Evolutionary conservation across 2,329 filamentous ascomycete species (phyloP).

Genomic region (Ophiostoma piceae): DNA sequence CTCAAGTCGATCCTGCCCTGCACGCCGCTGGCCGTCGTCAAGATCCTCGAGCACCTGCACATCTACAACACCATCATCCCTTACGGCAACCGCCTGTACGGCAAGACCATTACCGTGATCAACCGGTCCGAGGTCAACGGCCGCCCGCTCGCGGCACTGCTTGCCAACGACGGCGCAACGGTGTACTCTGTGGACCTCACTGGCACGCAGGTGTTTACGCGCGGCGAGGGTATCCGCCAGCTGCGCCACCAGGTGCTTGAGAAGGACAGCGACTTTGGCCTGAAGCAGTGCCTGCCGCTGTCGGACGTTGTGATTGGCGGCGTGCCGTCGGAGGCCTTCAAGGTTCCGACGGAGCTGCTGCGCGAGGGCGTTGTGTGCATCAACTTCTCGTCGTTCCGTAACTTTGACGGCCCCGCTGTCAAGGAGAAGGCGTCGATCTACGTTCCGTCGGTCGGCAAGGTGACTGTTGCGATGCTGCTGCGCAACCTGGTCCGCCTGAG

Average conservation of each 20-base stretch:
- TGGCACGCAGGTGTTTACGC: conserved; percentile 85
- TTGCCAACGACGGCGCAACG: conserved; percentile 92
- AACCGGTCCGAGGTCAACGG: conserved; percentile 96
- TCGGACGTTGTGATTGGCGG: conserved; percentile 95
- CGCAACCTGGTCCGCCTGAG: conserved; percentile 65
- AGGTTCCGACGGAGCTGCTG: conserved; percentile 77
- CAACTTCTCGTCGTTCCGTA: conserved; percentile 94
- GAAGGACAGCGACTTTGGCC: conserved; percentile 64
- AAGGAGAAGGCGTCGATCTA: conserved; percentile 97
- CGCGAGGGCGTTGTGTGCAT: conserved; percentile 94
- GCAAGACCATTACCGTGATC: conserved; percentile 91
- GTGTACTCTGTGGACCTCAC: conserved; percentile 94
- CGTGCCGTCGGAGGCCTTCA: conserved; percentile 81
- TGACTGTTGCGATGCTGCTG: conserved; percentile 87
- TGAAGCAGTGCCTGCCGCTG: conserved; percentile 76
- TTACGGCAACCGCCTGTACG: conserved; percentile 87
- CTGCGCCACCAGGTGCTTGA: conserved; percentile 81
- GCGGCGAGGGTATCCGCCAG: conserved; percentile 81
- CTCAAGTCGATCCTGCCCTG: conserved; percentile 93
- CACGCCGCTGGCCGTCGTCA: conserved; percentile 91
- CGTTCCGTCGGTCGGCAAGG: conserved; percentile 93
- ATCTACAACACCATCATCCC: conserved; percentile 95
- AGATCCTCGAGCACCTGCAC: conserved; percentile 90
- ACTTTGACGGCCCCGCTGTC: conserved; percentile 77
- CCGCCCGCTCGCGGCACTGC: conserved; percentile 79